A percentile compares a stretch with the other conserved stretches of the same genome.
phyloP scores from a whole-genome alignment of 208 protist genomes.

The Crithidia mellificae region DNA sequence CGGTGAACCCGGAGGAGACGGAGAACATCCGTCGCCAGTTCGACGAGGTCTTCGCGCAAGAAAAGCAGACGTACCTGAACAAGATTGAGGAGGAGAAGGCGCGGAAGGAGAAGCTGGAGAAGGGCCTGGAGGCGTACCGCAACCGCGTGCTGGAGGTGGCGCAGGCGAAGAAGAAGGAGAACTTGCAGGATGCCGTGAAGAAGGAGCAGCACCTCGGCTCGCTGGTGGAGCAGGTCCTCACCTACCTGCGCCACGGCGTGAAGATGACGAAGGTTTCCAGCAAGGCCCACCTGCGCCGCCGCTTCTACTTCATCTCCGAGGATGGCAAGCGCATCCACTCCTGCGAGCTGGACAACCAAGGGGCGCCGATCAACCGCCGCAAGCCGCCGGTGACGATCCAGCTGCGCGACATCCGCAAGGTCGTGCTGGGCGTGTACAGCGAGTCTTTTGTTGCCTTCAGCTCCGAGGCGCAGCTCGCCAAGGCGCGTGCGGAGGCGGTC shows the following conservation, averaged over 20 bases:
- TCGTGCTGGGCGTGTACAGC: constrained; percentile 87
- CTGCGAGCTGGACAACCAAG: constrained; percentile 84
- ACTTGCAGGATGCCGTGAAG: constrained; percentile 72
- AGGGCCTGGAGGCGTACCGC: constrained; percentile 83
- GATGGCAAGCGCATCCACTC: constrained; percentile 87
- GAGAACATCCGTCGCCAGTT: constrained; percentile 88
- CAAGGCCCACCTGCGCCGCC: constrained; percentile 66
- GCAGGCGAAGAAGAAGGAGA: constrained; percentile 84
- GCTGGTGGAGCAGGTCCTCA: constrained; percentile 84
- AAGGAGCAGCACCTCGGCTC: constrained; percentile 85
- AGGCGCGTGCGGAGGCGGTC: constrained; percentile 67
- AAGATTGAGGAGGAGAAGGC: constrained; percentile 86
- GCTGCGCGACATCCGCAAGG: constrained; percentile 83
- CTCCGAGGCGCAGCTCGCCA: constrained; percentile 68
- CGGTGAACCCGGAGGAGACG: constrained; percentile 82
- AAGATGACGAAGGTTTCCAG: constrained; percentile 91
- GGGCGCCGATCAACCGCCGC: constrained; percentile 72
- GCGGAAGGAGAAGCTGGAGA: constrained; percentile 88
- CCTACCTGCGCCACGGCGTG: constrained; percentile 83
- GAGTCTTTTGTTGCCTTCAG: constrained; percentile 76
- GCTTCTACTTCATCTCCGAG: constrained; percentile 91
- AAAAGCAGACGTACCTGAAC: constrained; percentile 75
- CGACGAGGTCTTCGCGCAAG: constrained; percentile 82
- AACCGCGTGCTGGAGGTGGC: constrained; percentile 76
- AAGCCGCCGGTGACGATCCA: constrained; percentile 86